These are phyloP conservation scores for Aureobasidium zeae DNA, from an alignment of 2,329 filamentous ascomycete genomes.

Conservation along the genomic window DNA sequence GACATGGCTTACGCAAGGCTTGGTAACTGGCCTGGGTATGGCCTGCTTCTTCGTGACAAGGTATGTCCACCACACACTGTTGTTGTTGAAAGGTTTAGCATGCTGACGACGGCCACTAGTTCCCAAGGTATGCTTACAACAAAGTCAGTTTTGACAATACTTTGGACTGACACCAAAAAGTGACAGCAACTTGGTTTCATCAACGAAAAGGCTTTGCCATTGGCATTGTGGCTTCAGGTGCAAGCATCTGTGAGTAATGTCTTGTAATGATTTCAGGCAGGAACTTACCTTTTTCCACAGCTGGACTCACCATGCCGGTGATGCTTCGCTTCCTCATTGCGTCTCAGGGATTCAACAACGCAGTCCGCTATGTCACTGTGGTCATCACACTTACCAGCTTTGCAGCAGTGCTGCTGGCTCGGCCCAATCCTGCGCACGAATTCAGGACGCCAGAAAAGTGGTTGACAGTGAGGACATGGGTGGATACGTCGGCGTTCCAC, in stretches of 20 bases:
- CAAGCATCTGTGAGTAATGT: slow-evolving; percentile 33
- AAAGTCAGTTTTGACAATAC: background rate
- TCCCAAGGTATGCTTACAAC: slow-evolving; percentile 36
- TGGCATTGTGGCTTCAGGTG: slow-evolving; percentile 43
- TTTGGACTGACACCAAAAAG: slow-evolving; percentile 24
- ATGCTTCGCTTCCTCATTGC: slow-evolving; percentile 39
- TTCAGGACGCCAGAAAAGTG: slow-evolving; percentile 34
- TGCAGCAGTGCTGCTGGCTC: slow-evolving; percentile 35
- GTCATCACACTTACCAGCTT: slow-evolving; percentile 35
- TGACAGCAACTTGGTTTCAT: slow-evolving; percentile 43
- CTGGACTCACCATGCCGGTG: slow-evolving; percentile 33
- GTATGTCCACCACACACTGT: background rate
- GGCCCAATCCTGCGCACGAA: slow-evolving; percentile 35
- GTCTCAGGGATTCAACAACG: slow-evolving; percentile 37
- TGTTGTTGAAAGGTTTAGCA: too few species aligned
- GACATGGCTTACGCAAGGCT: slow-evolving; percentile 41
- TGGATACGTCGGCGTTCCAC: slow-evolving; percentile 37
- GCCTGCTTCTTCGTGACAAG: slow-evolving; percentile 43
- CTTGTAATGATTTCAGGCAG: background rate
- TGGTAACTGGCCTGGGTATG: slow-evolving; percentile 42
- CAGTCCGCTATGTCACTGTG: slow-evolving; percentile 34
- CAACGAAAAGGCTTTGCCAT: slow-evolving; percentile 40
- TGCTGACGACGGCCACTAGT: slow-evolving; percentile 22
- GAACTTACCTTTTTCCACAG: slow-evolving; percentile 19
- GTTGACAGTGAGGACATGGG: slow-evolving; percentile 30